Base-by-base conservation (phyloP, 352 stramenopile genomes). In the Phytopythium delawarense region DNA sequence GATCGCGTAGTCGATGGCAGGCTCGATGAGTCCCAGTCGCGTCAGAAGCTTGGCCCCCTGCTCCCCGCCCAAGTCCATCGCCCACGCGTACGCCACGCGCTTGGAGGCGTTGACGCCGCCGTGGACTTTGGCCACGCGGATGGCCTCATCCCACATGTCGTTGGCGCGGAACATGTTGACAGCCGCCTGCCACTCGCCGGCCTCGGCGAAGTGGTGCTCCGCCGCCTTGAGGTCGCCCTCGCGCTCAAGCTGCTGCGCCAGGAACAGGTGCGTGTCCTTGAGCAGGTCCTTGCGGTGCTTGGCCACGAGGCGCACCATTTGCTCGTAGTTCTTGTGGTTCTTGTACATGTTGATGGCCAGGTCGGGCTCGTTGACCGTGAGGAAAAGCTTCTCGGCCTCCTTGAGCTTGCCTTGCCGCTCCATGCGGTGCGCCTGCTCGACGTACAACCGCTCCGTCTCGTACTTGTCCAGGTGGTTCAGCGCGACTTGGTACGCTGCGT, bases 281-380 rank as follows among this genome's bases (percentile, higher is more conserved):
- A 98, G 84, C 45, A 98, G 67, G 64, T 98, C 89, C 66, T 95
- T 93, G 63, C 89, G 88, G 68, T 97, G 95, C 64, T 96, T 93
- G n/a, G 83, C 88, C 45, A 98, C 94, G 8, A 98, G 72, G 2
- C 90, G 85, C 53, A 98, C 93, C 93, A 98, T 98, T 67, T 97
- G 88, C 67, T 98, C 93, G 70, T 97, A 98, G 62, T 97, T 92
- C 58, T 94, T 91, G 64, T 97, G 84, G 72, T 97, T 97, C 76
- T 98, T 98, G 87, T 98, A 98, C 92, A 98, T 98, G 67, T 96
- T 94, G 73, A 98, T 98, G 37, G 95, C 95, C 21, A 96, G 62
- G 63, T 98, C 89, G 6, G 87, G 83, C 52, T 98, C 89, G 65
- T 97, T 96, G 32, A 98, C 91, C 0, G 86, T 92, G 21, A 98